Base-by-base conservation (phyloP, 2,329 filamentous ascomycete genomes). In the Fusarium albidum region DNA sequence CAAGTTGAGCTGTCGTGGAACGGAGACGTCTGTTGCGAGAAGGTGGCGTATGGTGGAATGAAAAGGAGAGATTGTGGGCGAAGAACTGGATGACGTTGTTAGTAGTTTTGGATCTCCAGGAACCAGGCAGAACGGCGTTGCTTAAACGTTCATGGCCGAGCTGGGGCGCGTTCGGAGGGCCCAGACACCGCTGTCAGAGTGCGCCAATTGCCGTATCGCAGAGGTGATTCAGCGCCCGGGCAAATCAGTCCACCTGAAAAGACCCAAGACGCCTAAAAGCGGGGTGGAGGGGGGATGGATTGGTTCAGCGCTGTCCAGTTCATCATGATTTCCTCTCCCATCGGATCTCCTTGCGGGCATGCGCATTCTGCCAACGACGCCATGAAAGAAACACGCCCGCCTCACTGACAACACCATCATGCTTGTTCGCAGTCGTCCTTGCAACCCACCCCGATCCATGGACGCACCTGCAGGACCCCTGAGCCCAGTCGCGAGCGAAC, bases 401-500 rank as follows among this genome's bases (percentile, higher is more conserved):
- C 54, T 41, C 52, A 51, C 52, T 63, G 42, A 46, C 57, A 61
- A 57, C 59, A 61, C 57, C 41, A 51, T 50, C 32, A 14, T 47
- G 34, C 18, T 49, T 51, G 44, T 34, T 61, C 49, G 45, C 3
- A 26, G 18, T 43, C 38, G n/a, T 25, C 53, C 42, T 40, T 54
- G 33, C 54, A 64, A 59, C 58, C 56, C 52, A 4, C 49, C 58
- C 48, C 33, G 51, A 56, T 55, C 29, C 47, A 35, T n/a, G n/a
- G n/a, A n/a, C 48, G 47, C 41, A 47, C 51, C 47, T 59, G 66
- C 55, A 63, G 56, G 50, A 42, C 34, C 47, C 21, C 39, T 55
- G 47, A 61, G 47, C 54, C 67, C 65, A 69, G 67, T 67, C 63
- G 60, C 58, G 52, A 59, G 55, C 52, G 64, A 68, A 69, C 67